These are phyloP conservation scores for Pseudopithomyces maydicus DNA, from an alignment of 2,329 filamentous ascomycete species.

Conservation along the genomic window DNA sequence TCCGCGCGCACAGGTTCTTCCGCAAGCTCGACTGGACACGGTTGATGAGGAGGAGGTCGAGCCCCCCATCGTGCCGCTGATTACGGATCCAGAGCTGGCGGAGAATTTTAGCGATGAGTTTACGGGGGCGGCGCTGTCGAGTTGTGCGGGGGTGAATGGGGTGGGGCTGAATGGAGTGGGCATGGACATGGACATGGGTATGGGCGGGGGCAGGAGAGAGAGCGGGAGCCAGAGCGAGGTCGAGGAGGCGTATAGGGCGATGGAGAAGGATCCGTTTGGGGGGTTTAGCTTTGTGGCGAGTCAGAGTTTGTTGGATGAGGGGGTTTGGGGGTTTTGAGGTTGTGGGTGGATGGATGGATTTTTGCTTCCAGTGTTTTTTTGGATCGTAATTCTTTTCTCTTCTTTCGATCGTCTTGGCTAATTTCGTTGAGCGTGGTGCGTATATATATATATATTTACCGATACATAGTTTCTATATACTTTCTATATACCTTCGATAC, in stretches of 20 bases:
- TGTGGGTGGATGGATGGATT: too few relatives aligned
- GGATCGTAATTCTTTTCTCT: too few relatives aligned
- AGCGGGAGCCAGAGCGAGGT: conserved; percentile 28
- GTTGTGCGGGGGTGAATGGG: conserved; percentile 59
- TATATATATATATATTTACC: too few relatives aligned
- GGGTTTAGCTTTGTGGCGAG: conserved; percentile 61
- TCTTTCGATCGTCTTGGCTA: too few relatives aligned
- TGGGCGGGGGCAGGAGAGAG: too few relatives aligned
- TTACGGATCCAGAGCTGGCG: conserved; percentile 92
- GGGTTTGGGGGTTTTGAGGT: conserved; percentile 39
- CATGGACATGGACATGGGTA: too few relatives aligned
- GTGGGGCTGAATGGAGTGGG: too few relatives aligned
- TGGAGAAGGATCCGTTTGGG: conserved; percentile 55
- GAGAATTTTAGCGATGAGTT: conserved; percentile 98
- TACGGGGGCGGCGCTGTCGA: conserved; percentile 76
- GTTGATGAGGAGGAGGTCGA: conserved; percentile 78
- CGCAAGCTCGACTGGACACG: conserved; percentile 94
- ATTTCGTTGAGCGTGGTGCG: too few relatives aligned
- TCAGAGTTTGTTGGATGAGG: conserved; percentile 53
- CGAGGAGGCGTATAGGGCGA: conserved; percentile 18
- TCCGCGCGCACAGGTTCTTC: conserved; percentile 97
- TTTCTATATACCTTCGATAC: too few relatives aligned
- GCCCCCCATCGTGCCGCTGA: conserved; percentile 88
- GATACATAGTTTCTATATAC: too few relatives aligned
- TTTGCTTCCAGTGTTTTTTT: too few relatives aligned